Evolutionary conservation across 495 filamentous ascomycete species (phyloP), one percentile per base, ranked within the genome.

Genomic region (Aspergillus asperescens): DNA sequence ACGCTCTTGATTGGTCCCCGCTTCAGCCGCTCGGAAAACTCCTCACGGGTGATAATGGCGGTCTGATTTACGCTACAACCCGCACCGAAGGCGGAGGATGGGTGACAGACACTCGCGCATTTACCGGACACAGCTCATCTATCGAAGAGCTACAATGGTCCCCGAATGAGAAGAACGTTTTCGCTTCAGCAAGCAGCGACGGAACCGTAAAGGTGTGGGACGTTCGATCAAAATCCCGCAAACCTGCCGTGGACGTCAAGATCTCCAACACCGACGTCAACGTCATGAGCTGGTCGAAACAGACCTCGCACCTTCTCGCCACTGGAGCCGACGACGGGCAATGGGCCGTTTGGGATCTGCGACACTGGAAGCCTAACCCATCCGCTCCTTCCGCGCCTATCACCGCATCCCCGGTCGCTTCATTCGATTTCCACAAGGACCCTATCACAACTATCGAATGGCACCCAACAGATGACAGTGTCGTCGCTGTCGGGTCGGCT

Each of bases 91-190:
- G 88, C 31, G 92, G 90, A 20, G 85, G 85, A 41, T 96, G 89
- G 81, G 85, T 88, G 4, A 90, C 88, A 6, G 88, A 92, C 60
- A 85, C 77, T 0, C 77, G 85, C 22, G 80, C 90, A 5, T 92
- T 91, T 68, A 82, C 78, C 10, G 90, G 89, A 22, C 93, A 97
- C 73, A 77, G 77, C 4, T 83, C 84, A 38, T 90, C 87, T 34
- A 82, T 98, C 16, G 93, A 98, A 71, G 93, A 98, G 62, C 73
- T 98, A 27, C 93, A 96, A 63, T 98, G 93, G 93, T 91, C 86
- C 19, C 93, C 93, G 0, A 86, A 83, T 42, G 93, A 98, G 72
- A 80, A 79, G 41, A 89, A 89, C 54, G 92, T 97, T 10, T 96
- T 97, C 61, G 88, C 91, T 0, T 95, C 90, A 4, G 91, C 89